A percentile compares a stretch with the other conserved stretches of the same genome.
Conservation (phyloP, 2,329 filamentous ascomycete genomes). For the Sporothrix brasiliensis region DNA sequence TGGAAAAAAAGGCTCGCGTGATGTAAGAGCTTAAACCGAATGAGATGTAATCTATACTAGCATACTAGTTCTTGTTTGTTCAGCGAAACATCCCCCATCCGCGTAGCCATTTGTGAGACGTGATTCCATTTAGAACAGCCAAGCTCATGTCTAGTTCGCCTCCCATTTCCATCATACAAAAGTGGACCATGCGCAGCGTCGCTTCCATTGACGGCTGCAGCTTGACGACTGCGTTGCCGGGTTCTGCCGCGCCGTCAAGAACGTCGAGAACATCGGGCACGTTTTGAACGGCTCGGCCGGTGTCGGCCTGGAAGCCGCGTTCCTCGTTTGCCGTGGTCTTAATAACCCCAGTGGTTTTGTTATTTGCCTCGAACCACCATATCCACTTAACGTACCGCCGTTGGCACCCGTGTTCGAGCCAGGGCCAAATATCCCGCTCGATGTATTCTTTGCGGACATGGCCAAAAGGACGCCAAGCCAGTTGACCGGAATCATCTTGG, state of each 20-base stretch:
- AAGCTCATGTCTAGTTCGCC: slow-evolving; percentile 26
- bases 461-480: slow-evolving; percentile 28
- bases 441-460: slow-evolving; percentile 15
- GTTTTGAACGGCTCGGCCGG: slow-evolving; percentile 18
- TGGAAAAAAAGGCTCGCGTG: no score
- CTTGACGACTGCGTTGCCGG: not conserved
- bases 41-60: no score
- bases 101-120: slow-evolving; percentile 21
- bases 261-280: slow-evolving; percentile 22
- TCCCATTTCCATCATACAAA: slow-evolving; percentile 21
- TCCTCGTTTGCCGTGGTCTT: not conserved
- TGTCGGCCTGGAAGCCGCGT: slow-evolving; percentile 22
- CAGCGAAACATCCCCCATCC: slow-evolving; percentile 11
- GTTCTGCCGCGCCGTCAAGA: not conserved
- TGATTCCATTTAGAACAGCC: slow-evolving; percentile 17
- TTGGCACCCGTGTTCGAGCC: slow-evolving; percentile 19
- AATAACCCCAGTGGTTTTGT: not conserved
- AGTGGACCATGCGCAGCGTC: slow-evolving; percentile 23
- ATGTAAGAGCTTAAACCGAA: no score
- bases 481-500: not conserved
- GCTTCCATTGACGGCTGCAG: slow-evolving; percentile 3
- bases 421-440: slow-evolving; percentile 30
- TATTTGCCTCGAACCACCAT: slow-evolving; percentile 24
- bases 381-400: slow-evolving; percentile 28
- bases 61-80: not conserved